Evolutionary conservation across 345 rosid genomes (phyloP), one percentile per base, ranked within the genome.

Genomic region (Schrenkiella parvula): DNA sequence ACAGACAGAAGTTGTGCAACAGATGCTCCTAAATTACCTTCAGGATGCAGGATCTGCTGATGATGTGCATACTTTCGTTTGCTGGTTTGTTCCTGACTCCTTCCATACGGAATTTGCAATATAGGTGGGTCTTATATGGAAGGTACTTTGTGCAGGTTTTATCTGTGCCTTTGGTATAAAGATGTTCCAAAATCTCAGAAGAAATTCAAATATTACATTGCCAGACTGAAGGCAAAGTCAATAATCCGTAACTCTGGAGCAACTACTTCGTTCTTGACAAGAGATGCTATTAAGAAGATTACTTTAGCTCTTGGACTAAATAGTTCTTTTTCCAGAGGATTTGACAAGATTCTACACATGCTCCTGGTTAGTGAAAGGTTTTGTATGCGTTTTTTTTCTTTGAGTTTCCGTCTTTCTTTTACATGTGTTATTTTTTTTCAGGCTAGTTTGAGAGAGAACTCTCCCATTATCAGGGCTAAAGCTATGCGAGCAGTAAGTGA

Each of bases 361-460:
- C 99, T 95, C 74, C 85, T 95, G 97, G 99, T 95, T 63, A 80
- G 99, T 83, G 32, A 37, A 42, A 37, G 43, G 71, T 69, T 73
- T 70, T 62, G 64, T 55, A 66, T 48, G 50, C 21, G 61, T 70
- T 48, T 18, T 59, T 38, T 1, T 38, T 3, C 25, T 13, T 34
- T n/a, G 7, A 8, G 15, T 57, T 52, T 56, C 38, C 6, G 5
- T 66, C 38, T 70, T 56, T 47, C 4, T 32, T 23, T 38, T 71
- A 70, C 70, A 76, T 59, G 19, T 48, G 58, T 80, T 54, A 56
- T 58, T 32, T 25, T 28, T 50, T 81, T 73, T 39, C 92, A 89
- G 99, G 99, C 89, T 78, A 91, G 99, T 79, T 82, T 95, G 74
- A 88, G 95, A 82, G 99, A 95, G 75, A 95, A 88, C 73, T 92